These are phyloP conservation scores for Hirschioporus abietinus DNA, from an alignment of 768 basidiomycete genomes.

Conservation along the genomic window DNA sequence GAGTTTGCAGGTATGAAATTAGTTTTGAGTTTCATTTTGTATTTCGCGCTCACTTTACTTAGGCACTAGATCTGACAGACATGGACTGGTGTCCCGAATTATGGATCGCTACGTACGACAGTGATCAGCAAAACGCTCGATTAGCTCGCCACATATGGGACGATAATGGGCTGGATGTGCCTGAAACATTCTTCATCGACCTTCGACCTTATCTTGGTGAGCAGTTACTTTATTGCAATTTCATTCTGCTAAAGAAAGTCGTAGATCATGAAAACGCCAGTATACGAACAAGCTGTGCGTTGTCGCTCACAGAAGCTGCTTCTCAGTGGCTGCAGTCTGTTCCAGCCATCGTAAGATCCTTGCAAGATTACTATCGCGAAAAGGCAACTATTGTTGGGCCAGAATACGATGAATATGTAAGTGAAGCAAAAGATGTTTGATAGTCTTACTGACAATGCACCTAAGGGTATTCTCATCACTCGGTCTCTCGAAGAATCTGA, in stretches of 20 bases:
- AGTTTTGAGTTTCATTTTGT: conserved; percentile 1
- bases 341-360: conserved; percentile 37
- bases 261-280: conserved; percentile 76
- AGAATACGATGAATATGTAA: conserved; percentile 88
- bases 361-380: conserved; percentile 76
- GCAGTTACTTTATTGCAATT: conserved; percentile 15
- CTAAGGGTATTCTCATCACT: conserved; percentile 88
- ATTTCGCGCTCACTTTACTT: conserved; percentile 3
- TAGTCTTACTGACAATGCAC: conserved; percentile 10
- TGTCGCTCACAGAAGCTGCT: conserved; percentile 72
- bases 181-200: conserved; percentile 54
- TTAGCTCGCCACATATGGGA: conserved; percentile 86
- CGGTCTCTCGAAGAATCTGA: conserved; percentile 82
- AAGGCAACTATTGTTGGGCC: conserved; percentile 89
- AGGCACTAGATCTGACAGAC: conserved; percentile 95
- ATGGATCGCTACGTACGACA: conserved; percentile 86
- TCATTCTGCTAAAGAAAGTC: background rate
- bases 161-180: conserved; percentile 89
- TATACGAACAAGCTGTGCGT: conserved; percentile 67
- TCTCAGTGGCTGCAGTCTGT: conserved; percentile 62
- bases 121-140: conserved; percentile 81
- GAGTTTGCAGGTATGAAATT: conserved; percentile 63
- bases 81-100: conserved; percentile 88
- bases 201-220: conserved; percentile 68
- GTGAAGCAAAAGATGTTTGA: conserved; percentile 22